Percentiles rank a stretch among this genome's conserved stretches.
phyloP scores from a whole-genome alignment of 2,329 filamentous ascomycete genomes.

The Talaromyces sp. region DNA sequence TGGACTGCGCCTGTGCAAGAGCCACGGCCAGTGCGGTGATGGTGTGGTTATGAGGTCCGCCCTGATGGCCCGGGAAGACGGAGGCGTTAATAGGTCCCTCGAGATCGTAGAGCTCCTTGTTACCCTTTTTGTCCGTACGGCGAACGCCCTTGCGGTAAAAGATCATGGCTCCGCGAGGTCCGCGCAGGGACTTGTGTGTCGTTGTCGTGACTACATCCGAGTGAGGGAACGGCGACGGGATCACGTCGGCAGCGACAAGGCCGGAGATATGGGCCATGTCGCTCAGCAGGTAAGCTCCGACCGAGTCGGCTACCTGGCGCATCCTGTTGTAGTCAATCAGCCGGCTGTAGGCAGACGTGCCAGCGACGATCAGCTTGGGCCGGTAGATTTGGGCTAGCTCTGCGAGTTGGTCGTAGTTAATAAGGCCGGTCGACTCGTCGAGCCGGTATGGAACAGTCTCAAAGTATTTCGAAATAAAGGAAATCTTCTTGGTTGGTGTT shows the following conservation, averaged over 20 bases:
- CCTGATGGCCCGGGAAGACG: conserved; percentile 98
- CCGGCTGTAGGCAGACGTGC: conserved; percentile 96
- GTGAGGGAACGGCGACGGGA: conserved; percentile 85
- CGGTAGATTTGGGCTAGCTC: conserved; percentile 88
- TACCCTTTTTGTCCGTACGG: conserved; percentile 85
- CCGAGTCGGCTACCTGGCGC: conserved; percentile 89
- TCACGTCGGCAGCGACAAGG: conserved; percentile 85
- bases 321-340: conserved; percentile 95
- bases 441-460: conserved; percentile 97
- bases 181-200: conserved; percentile 97
- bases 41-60: conserved; percentile 98
- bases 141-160: conserved; percentile 98
- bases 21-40: conserved; percentile 95
- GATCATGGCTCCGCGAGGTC: conserved; percentile 98
- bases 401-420: conserved; percentile 91
- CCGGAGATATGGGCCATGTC: conserved; percentile 99
- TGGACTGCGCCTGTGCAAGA: conserved; percentile 83
- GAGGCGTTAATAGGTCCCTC: conserved; percentile 98
- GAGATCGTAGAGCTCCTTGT: conserved; percentile 85
- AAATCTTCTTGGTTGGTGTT: conserved; percentile 93
- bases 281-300: conserved; percentile 89
- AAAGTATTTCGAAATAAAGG: conserved; percentile 96
- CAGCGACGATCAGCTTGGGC: conserved; percentile 92
- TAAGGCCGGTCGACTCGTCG: conserved; percentile 71
- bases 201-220: conserved; percentile 98